Evolutionary conservation across 1,284 basidiomycete species (phyloP).

Genomic region (Mycena sp.): DNA sequence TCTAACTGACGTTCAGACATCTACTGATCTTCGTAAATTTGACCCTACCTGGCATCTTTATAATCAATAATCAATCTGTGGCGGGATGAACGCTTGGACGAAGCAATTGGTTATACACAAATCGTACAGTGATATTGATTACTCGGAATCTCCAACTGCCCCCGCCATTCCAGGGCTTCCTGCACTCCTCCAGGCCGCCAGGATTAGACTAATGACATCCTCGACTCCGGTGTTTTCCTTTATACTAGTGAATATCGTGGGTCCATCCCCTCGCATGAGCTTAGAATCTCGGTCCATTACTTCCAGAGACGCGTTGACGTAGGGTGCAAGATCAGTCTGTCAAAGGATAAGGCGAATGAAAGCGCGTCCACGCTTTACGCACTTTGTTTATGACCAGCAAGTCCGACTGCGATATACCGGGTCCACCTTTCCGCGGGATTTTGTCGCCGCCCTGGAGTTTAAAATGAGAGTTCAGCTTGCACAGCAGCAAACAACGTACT

Average conservation of each 20-base stretch:
- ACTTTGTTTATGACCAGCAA: constrained; percentile 96
- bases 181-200: constrained; percentile 87
- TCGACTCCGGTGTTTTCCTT: constrained; percentile 85
- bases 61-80: constrained; percentile 18
- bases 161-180: constrained; percentile 72
- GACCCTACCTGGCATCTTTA: constrained; percentile 6
- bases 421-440: constrained; percentile 97
- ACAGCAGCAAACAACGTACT: constrained; percentile 50
- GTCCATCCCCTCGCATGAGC: constrained; percentile 93
- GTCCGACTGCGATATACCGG: constrained; percentile 96
- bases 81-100: constrained; percentile 4
- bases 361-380: constrained; percentile 20
- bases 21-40: not conserved
- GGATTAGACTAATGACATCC: constrained; percentile 84
- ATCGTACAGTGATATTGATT: not conserved
- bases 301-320: constrained; percentile 93
- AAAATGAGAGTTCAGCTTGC: not conserved
- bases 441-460: constrained; percentile 88
- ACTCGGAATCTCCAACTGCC: constrained; percentile 50
- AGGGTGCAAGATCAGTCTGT: constrained; percentile 91
- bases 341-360: constrained; percentile 3
- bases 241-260: constrained; percentile 92
- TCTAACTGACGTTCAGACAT: not conserved
- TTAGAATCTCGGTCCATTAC: constrained; percentile 96
- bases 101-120: not conserved